Base-by-base conservation (phyloP, 192 early-diverging fungal species). In the Coemansia nantahalensis region DNA sequence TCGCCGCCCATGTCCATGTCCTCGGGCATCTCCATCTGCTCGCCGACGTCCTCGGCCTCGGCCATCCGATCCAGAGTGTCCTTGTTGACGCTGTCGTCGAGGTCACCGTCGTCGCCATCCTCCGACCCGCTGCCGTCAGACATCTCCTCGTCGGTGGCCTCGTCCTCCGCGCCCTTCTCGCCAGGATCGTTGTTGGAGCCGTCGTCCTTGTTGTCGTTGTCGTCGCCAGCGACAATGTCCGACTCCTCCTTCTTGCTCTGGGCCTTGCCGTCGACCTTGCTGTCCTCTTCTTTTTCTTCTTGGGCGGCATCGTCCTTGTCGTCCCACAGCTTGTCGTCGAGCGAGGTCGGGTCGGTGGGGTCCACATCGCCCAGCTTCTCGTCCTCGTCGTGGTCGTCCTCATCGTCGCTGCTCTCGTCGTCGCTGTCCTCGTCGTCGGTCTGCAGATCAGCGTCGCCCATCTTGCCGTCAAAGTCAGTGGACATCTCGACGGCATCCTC, bases 251-350 rank as follows among this genome's bases (percentile, higher is more conserved):
- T 62, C 33, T 63, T 43, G 54, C 45, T 52, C 35, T 77, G 71
- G 0, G 69, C 76, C 26, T 79, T 68, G 67, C 53, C 56, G 21
- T 80, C 77, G 31, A 77, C 68, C 23, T 79, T 68, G 47, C 65
- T 70, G 44, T 79, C 73, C 23, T 81, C 67, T 13, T 69, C 68
- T 37, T 79, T 70, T 22, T 81, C 67, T 15, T 69, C 68, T 39
- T 62, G 63, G 16, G 70, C 46, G 35, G 63, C 62, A 12, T 81
- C 64, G 30, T 79, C 72, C 21, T 83, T 65, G 60, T 93, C 94
- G 40, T 86, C 90, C 96, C 96, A 99, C 82, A 99, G 82, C 79
- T 96, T 94, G 52, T 99, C 94, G 56, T 99, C 96, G 18, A 99
- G 83, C 0, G 87, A 86, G 45, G 93, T 86, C 1, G 89, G 88